Evolutionary conservation across 192 early-diverging fungal genomes (phyloP).

Genomic region (Phlyctochytrium planicorne): DNA sequence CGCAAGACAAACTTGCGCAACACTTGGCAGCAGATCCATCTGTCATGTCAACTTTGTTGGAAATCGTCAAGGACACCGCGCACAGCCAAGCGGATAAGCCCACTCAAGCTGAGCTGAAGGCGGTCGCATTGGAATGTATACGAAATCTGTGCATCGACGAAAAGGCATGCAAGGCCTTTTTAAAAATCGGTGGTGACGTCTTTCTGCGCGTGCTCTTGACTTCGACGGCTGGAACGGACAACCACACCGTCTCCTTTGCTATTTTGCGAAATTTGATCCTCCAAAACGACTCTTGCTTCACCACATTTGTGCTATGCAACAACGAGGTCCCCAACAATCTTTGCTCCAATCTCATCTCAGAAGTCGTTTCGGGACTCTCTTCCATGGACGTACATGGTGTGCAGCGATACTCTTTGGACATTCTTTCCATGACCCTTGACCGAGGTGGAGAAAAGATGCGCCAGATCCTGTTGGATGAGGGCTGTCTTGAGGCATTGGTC

Average conservation of each 20-base stretch:
- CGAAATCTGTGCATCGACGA: conserved; percentile 21
- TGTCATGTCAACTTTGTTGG: conserved; percentile 8
- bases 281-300: conserved; percentile 4
- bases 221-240: neutral
- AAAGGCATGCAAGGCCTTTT: conserved; percentile 2
- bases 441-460: conserved; percentile 1
- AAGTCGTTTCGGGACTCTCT: conserved; percentile 15
- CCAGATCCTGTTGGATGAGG: conserved; percentile 11
- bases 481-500: conserved; percentile 16
- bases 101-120: no score
- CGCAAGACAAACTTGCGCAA: conserved; percentile 13
- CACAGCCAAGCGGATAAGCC: neutral
- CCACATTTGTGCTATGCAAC: neutral
- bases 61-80: neutral
- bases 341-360: conserved; percentile 16
- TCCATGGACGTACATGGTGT: neutral
- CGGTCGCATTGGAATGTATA: conserved; percentile 9
- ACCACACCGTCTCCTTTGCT: conserved; percentile 6
- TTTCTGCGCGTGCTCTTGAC: conserved; percentile 5
- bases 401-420: conserved; percentile 23
- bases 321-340: neutral
- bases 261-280: conserved; percentile 15
- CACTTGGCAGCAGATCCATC: neutral
- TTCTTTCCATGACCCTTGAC: conserved; percentile 6
- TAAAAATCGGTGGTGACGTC: neutral